Conservation (phyloP, 2,329 filamentous ascomycete species). For the Orbilia blumenaviensis region DNA sequence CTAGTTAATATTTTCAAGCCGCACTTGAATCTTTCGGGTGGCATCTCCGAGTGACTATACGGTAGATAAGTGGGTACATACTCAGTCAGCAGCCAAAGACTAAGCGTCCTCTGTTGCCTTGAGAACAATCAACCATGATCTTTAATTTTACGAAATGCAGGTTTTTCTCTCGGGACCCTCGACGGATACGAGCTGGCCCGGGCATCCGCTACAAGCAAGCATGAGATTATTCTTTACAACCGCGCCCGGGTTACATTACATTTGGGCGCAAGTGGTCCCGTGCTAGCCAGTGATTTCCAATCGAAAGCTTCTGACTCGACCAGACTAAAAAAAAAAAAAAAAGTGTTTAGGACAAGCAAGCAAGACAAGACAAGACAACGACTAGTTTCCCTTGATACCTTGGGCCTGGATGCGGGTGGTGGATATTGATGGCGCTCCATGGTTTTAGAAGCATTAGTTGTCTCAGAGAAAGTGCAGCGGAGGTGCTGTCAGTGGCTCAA, state of each 20-base stretch:
- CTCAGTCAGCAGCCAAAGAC: background rate
- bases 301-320: background rate
- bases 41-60: background rate
- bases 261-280: background rate
- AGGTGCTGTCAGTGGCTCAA: slow-evolving; percentile 9
- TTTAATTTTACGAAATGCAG: slow-evolving; percentile 39
- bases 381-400: slow-evolving; percentile 22
- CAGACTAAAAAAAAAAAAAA: background rate
- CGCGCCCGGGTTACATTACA: slow-evolving; percentile 6
- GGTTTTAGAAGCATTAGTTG: slow-evolving; percentile 24
- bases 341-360: slow-evolving; percentile 5
- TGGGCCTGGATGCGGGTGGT: slow-evolving; percentile 32
- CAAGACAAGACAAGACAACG: too few relatives aligned
- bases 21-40: background rate
- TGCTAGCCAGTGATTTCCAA: slow-evolving; percentile 23
- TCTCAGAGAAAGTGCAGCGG: slow-evolving; percentile 21
- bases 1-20: too few relatives aligned
- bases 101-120: slow-evolving; percentile 29
- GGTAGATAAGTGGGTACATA: background rate
- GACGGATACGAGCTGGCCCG: slow-evolving; percentile 43
- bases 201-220: slow-evolving; percentile 34
- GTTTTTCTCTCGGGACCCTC: background rate
- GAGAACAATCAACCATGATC: slow-evolving; percentile 21
- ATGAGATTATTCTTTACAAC: slow-evolving; percentile 8
- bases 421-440: slow-evolving; percentile 28